Percentiles rank a stretch among this genome's conserved stretches.
Conservation (phyloP, 1,284 basidiomycete genomes). For the Irpex sp. region DNA sequence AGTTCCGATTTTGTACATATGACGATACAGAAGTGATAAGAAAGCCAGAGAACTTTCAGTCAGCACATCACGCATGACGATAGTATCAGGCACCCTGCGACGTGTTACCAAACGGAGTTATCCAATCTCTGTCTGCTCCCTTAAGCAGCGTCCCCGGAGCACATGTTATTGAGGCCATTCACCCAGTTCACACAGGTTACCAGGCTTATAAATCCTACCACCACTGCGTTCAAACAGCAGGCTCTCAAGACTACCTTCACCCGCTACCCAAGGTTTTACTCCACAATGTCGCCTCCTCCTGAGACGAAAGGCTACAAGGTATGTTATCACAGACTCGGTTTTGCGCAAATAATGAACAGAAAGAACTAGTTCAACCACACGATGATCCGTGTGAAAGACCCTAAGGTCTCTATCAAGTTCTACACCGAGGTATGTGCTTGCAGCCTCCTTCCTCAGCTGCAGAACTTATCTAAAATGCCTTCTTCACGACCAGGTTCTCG, state of each 20-base stretch:
- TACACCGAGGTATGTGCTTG: slow-evolving; percentile 41
- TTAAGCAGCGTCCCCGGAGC: background rate
- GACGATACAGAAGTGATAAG: background rate
- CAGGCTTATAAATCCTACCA: background rate
- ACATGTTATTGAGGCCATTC: background rate
- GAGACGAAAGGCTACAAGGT: background rate
- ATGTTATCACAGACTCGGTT: background rate
- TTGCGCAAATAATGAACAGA: background rate
- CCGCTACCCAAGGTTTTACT: background rate
- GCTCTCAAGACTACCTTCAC: background rate
- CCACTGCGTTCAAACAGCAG: background rate
- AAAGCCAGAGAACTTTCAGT: background rate
- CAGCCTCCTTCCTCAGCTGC: background rate
- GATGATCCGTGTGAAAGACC: slow-evolving; percentile 89
- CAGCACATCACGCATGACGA: background rate
- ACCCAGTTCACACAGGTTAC: background rate
- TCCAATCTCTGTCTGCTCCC: background rate
- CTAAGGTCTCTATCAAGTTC: slow-evolving; percentile 73
- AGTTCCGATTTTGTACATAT: too few relatives aligned
- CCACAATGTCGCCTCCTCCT: background rate
- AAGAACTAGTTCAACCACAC: slow-evolving; percentile 78
- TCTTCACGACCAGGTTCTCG: slow-evolving; percentile 50
- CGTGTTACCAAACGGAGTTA: background rate
- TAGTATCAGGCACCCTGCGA: background rate
- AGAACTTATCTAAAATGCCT: background rate